Percentiles rank a stretch among this genome's conserved stretches.
These are phyloP conservation scores for Ophiocordyceps camponoti-saundersi DNA, from an alignment of 2,329 filamentous ascomycete species.

Conservation along the genomic window DNA sequence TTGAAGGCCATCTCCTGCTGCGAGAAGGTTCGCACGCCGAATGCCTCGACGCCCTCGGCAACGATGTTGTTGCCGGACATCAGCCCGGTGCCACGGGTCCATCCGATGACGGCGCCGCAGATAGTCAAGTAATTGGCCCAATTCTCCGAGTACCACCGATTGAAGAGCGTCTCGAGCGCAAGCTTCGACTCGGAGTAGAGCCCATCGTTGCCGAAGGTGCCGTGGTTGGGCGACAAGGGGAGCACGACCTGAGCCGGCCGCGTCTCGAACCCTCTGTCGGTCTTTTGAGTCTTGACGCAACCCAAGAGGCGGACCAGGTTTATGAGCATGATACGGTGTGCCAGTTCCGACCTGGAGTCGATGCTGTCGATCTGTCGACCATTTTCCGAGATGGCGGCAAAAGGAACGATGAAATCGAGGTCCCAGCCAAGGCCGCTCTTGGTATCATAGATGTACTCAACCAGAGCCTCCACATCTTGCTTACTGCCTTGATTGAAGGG, in stretches of 20 bases:
- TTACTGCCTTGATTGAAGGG: constrained; percentile 99
- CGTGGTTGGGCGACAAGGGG: constrained; percentile 92
- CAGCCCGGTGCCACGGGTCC: constrained; percentile 94
- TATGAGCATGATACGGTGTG: constrained; percentile 97
- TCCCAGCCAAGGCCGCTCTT: constrained; percentile 98
- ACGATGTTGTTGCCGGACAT: constrained; percentile 98
- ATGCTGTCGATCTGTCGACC: constrained; percentile 93
- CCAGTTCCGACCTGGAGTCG: constrained; percentile 93
- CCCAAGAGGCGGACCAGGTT: constrained; percentile 88
- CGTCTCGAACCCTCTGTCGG: constrained; percentile 75
- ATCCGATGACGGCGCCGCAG: constrained; percentile 94
- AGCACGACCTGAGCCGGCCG: constrained; percentile 92
- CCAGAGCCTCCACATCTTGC: constrained; percentile 85
- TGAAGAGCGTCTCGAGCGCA: constrained; percentile 91
- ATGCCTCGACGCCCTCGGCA: constrained; percentile 89
- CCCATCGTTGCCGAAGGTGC: constrained; percentile 94
- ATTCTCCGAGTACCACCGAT: constrained; percentile 93
- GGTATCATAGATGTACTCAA: constrained; percentile 90
- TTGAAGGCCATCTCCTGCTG: constrained; percentile 99
- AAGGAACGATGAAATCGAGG: constrained; percentile 87
- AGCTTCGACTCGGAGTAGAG: constrained; percentile 98
- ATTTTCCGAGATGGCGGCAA: constrained; percentile 94
- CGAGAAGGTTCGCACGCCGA: constrained; percentile 94
- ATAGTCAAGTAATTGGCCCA: constrained; percentile 97
- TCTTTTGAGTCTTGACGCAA: constrained; percentile 80